Conservation (phyloP, 2,329 filamentous ascomycete species). For the Rhinocladiella mackenziei region DNA sequence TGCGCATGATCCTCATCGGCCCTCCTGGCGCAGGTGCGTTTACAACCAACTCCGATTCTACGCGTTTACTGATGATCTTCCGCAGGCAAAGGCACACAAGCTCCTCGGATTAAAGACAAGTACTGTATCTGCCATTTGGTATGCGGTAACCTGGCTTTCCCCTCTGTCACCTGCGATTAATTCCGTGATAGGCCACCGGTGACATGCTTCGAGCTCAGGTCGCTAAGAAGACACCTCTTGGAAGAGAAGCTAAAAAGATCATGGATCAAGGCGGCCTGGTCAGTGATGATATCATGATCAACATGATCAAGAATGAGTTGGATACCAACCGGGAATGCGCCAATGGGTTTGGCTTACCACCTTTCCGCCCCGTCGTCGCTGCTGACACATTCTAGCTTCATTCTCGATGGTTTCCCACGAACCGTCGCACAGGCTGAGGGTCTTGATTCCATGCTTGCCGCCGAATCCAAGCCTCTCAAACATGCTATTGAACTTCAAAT, state of each 20-base stretch:
- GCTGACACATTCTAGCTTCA: slow-evolving; percentile 64
- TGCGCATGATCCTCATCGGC: slow-evolving; percentile 97
- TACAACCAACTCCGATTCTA: slow-evolving; percentile 18
- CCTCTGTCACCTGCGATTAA: not conserved
- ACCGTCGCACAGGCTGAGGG: slow-evolving; percentile 93
- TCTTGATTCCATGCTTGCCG: slow-evolving; percentile 83
- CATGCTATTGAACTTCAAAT: slow-evolving; percentile 97
- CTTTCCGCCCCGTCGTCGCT: not conserved
- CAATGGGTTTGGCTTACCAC: slow-evolving; percentile 66
- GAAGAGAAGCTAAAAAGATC: slow-evolving; percentile 98
- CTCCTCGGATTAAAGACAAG: slow-evolving; percentile 96
- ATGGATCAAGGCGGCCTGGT: slow-evolving; percentile 98
- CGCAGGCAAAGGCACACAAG: slow-evolving; percentile 96
- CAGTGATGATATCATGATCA: slow-evolving; percentile 98
- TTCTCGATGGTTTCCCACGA: slow-evolving; percentile 96
- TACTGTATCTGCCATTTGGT: slow-evolving; percentile 97
- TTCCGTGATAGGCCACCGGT: slow-evolving; percentile 71
- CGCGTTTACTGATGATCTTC: slow-evolving; percentile 25
- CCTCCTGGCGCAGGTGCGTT: slow-evolving; percentile 89
- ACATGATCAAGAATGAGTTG: slow-evolving; percentile 98
- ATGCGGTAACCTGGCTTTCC: slow-evolving; percentile 39
- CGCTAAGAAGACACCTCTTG: slow-evolving; percentile 91
- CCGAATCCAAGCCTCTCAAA: slow-evolving; percentile 77
- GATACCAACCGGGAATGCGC: slow-evolving; percentile 92
- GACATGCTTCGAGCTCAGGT: slow-evolving; percentile 99